Percentiles rank a stretch among this genome's conserved stretches.
Conservation (phyloP, 139 green algal species). For the Tetraselmis striata region DNA sequence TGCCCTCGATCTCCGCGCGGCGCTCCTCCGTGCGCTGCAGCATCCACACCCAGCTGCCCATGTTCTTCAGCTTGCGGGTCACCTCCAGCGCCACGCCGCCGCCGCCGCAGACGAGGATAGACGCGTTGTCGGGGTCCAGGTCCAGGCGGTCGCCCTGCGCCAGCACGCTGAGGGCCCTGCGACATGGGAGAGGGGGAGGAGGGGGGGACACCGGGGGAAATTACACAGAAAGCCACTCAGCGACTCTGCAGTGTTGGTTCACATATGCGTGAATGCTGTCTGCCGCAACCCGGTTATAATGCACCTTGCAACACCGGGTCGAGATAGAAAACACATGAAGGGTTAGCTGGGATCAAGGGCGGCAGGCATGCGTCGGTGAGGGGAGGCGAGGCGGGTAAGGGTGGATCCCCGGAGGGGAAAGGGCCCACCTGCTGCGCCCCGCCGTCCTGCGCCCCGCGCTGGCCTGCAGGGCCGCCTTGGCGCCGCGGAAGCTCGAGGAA, state of each 20-base stretch:
- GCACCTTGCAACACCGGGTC: no score
- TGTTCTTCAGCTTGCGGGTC: conserved; percentile 79
- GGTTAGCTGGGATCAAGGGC: no score
- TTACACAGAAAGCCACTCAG: no score
- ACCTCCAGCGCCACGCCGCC: conserved; percentile 81
- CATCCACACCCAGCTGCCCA: conserved; percentile 93
- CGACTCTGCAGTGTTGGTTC: no score
- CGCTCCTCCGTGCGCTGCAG: conserved; percentile 69
- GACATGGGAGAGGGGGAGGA: not conserved
- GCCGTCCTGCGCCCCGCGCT: not conserved
- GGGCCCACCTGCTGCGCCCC: not conserved
- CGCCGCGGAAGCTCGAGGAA: not conserved
- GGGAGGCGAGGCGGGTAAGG: not conserved
- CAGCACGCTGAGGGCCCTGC: not conserved
- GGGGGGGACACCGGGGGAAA: no score
- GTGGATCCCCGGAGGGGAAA: no score
- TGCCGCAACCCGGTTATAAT: no score
- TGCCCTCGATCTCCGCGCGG: conserved; percentile 79
- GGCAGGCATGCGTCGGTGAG: not conserved
- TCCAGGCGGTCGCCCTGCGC: not conserved
- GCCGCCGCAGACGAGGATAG: conserved; percentile 83
- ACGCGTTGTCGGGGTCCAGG: conserved; percentile 83
- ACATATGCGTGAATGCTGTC: no score
- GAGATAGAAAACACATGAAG: no score
- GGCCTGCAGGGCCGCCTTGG: not conserved